Evolutionary conservation across 768 basidiomycete genomes (phyloP), one percentile per base, ranked within the genome.

Genomic region (Collybia nuda): DNA sequence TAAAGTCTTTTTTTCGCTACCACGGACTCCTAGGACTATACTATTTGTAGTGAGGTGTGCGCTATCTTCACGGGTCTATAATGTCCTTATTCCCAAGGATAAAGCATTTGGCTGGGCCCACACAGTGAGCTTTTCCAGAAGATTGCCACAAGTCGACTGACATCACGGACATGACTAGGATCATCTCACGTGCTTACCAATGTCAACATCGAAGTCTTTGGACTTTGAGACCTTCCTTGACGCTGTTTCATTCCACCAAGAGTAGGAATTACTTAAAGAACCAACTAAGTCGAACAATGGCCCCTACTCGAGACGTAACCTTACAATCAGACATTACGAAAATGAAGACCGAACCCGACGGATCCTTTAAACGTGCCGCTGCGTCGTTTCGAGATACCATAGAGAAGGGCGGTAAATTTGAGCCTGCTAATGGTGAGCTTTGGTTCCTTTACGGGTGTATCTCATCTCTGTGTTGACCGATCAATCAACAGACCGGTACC

Each of bases 361-460:
- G 81, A 5, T 69, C 70, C 36, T 83, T 80, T 74, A 80, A 82
- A 57, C 70, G 85, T 24, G 69, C 74, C 38, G 62, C 69, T 14
- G 77, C 82, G 8, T 58, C 71, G 0, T 88, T 87, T 70, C 65
- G 86, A 17, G 75, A 80, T 58, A 57, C 50, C 24, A 80, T 90
- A 58, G 65, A 77, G 61, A 72, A 76, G 44, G 81, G 78, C 2
- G 82, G 83, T 19, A 62, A 78, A 54, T 91, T 86, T 57, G 70
- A 80, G 40, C 85, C 95, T 1, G 93, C 93, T 66, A 81, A 74
- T 68, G 90, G 92, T 88, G 52, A 45, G 77, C 65, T 28, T 4
- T n/a, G 12, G n/a, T 23, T 44, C 41, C 24, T 3, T 8, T 29
- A 14, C 32, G 6, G 14, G 11, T 28, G 11, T 28, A 28, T 28